Percentiles rank a stretch among this genome's conserved stretches.
phyloP scores from a whole-genome alignment of 257 asterid genomes.

The Jacaranda copaia region DNA sequence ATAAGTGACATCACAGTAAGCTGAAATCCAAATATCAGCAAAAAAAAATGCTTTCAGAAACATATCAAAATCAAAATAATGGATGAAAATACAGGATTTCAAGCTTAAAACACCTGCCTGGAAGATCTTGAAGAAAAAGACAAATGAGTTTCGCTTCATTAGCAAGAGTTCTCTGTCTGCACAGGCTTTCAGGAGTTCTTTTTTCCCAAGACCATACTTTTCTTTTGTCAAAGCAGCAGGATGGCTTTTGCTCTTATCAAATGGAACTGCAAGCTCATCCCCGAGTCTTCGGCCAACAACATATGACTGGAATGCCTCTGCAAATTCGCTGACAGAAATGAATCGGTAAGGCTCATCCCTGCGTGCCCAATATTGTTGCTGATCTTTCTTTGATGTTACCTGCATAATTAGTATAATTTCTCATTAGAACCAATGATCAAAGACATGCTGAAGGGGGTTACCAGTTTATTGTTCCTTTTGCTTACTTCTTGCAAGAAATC shows the following conservation, averaged over 20 bases:
- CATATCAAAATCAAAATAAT: background rate
- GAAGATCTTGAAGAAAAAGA: conserved; percentile 55
- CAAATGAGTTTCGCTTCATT: conserved; percentile 68
- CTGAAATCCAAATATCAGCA: conserved; percentile 40
- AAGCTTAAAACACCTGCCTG: conserved; percentile 45
- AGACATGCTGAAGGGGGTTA: background rate
- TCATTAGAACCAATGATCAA: conserved; percentile 14
- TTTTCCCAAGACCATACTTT: conserved; percentile 60
- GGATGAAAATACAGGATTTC: too few species aligned
- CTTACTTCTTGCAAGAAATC: conserved; percentile 60
- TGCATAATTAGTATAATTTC: conserved; percentile 24
- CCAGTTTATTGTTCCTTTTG: background rate
- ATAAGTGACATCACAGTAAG: conserved; percentile 48
- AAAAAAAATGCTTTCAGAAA: conserved; percentile 5
- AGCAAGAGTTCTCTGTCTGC: conserved; percentile 61
- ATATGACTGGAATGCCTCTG: conserved; percentile 47
- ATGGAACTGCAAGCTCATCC: conserved; percentile 64
- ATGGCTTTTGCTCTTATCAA: conserved; percentile 69
- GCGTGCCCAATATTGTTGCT: conserved; percentile 56
- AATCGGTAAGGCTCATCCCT: conserved; percentile 50
- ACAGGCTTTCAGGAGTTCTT: conserved; percentile 65
- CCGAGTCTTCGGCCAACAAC: conserved; percentile 44
- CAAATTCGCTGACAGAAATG: conserved; percentile 43
- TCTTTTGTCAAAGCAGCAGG: conserved; percentile 75
- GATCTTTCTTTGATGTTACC: conserved; percentile 67